Conservation (phyloP, 2,329 filamentous ascomycete genomes). For the Nigrograna mackinnonii region DNA sequence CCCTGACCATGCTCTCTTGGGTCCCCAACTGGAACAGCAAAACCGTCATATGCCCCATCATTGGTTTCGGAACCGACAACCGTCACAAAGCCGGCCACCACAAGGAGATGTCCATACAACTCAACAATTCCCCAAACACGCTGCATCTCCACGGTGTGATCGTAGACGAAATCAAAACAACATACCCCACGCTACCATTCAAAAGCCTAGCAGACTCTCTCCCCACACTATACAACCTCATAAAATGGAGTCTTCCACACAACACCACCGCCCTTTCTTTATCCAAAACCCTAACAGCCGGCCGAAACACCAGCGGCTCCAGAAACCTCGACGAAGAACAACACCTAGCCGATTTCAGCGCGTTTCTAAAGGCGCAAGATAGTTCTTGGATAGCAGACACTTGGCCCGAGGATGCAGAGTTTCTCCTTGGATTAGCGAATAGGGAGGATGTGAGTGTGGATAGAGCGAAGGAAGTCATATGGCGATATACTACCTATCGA, state of each 20-base stretch:
- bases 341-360: conserved; percentile 11
- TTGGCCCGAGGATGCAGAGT: background rate
- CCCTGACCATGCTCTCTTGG: conserved; percentile 13
- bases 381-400: background rate
- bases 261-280: conserved; percentile 2
- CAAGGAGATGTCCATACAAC: conserved; percentile 1
- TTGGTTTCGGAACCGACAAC: conserved; percentile 4
- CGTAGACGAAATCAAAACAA: conserved; percentile 7
- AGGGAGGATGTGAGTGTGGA: conserved; percentile 1
- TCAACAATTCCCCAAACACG: background rate
- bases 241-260: conserved; percentile 11
- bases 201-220: background rate
- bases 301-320: conserved; percentile 1
- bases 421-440: background rate
- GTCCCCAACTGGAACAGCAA: conserved; percentile 17
- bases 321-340: conserved; percentile 3
- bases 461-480: conserved; percentile 5
- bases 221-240: background rate
- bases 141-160: conserved; percentile 8
- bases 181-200: background rate
- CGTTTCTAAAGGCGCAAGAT: conserved; percentile 3
- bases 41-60: conserved; percentile 5
- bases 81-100: conserved; percentile 4
- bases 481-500: conserved; percentile 11
- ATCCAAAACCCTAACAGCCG: conserved; percentile 11